Base-by-base conservation (phyloP, 2,329 filamentous ascomycete species). In the Alternaria brassicae region DNA sequence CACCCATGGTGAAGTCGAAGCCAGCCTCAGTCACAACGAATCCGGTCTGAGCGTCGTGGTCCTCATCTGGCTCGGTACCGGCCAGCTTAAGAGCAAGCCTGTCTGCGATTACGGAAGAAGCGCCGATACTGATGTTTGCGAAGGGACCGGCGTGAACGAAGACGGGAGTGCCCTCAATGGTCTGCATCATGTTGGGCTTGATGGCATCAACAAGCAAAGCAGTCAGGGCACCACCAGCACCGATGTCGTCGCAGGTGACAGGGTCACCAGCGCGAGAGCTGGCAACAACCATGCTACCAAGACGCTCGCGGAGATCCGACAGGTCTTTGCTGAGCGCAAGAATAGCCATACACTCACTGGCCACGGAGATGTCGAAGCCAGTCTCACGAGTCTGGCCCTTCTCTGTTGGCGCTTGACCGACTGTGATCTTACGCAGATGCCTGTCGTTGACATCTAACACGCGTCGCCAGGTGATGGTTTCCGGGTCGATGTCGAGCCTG, bases 1-100 rank as follows among this genome's bases (percentile, higher is more conserved):
- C 95, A 66, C 95, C 95, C 95, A 99, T 99, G 72, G 95, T 98
- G 82, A 99, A 99, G 80, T 99, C 95, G 79, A 99, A 99, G 9
- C 95, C 95, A 53, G 95, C 94, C 80, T 99, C 95, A 2, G 95
- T 99, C 36, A 99, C 89, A 21, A 97, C 94, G 72, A 95, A 98
- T 9, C 95, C 95, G 28, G 91, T 87, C 84, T 95, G 94, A 69
- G 89, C 83, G 50, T 88, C 83, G 73, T 93, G 87, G 71, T 96
- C 87, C 82, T 98, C 95, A 66, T 96, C 94, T 6, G 89, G 86
- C 80, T 99, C 95, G 2, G 94, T 97, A 73, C 95, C 95, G 4
- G 93, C 91, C 65, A 99, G 89, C 85, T 99, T 99, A 66, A 99
- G 84, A 1, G 95, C 95, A 77, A 99, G 88, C 81, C 93, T 96